Evolutionary conservation across 352 stramenopile genomes (phyloP).

Genomic region (Peronospora destructor): DNA sequence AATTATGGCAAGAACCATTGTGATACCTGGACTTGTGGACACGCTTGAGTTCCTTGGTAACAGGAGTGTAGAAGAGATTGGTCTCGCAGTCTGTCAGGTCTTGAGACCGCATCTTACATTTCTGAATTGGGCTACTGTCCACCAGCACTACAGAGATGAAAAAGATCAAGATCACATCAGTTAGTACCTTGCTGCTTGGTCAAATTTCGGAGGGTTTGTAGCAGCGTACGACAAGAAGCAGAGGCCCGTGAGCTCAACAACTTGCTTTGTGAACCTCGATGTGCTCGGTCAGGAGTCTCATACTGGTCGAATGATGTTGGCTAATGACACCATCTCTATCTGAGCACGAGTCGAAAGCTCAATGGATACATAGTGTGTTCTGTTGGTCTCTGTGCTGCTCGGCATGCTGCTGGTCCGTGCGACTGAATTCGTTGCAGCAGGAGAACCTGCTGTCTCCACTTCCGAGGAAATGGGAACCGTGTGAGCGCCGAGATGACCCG

Average conservation of each 20-base stretch:
- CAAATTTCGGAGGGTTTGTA: neutral
- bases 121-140: constrained; percentile 59
- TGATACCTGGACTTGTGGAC: constrained; percentile 44
- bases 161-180: neutral
- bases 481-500: constrained; percentile 44
- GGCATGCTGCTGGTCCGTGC: neutral
- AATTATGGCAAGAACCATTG: constrained; percentile 1
- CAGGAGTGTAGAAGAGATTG: constrained; percentile 18
- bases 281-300: too few relatives aligned
- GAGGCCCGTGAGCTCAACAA: constrained; percentile 9
- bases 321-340: too few relatives aligned
- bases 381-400: constrained; percentile 1
- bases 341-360: too few relatives aligned
- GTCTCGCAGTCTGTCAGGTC: constrained; percentile 31
- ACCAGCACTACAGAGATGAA: constrained; percentile 21
- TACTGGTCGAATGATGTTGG: too few relatives aligned
- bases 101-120: constrained; percentile 57
- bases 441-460: constrained; percentile 6
- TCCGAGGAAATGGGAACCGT: constrained; percentile 32
- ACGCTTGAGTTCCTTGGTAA: constrained; percentile 53
- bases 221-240: constrained; percentile 25
- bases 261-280: neutral
- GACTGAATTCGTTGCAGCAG: neutral
- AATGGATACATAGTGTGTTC: neutral
- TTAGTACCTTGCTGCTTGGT: constrained; percentile 3